phyloP scores from a whole-genome alignment of 345 rosid genomes.

The Punica granatum region DNA sequence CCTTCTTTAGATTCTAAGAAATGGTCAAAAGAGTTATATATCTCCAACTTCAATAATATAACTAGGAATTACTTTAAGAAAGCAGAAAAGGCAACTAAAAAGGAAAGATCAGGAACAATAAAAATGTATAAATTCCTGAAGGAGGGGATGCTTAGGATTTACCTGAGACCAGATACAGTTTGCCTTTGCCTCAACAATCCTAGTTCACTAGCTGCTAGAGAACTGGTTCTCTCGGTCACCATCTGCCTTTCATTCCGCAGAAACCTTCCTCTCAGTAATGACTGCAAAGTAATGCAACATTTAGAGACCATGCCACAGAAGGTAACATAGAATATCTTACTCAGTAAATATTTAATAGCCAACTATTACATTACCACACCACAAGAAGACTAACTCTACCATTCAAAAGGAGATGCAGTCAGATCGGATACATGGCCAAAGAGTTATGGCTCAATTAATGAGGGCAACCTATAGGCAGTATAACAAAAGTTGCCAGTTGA shows the following conservation, averaged over 20 bases:
- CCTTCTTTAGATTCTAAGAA: not conserved
- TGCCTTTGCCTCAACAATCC: constrained; percentile 86
- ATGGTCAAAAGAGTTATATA: not conserved
- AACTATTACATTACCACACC: not conserved
- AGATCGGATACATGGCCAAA: not conserved
- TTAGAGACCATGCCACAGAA: not conserved
- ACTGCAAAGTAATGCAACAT: constrained; percentile 31
- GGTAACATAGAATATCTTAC: not conserved
- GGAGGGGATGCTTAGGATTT: constrained; percentile 1
- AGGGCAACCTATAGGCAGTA: not conserved
- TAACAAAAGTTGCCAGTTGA: not conserved
- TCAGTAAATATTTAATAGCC: not conserved
- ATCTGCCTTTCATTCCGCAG: constrained; percentile 62
- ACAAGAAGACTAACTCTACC: no score
- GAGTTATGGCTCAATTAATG: not conserved
- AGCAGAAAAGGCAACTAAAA: not conserved
- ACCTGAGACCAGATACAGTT: constrained; percentile 93
- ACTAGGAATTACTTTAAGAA: constrained; percentile 1
- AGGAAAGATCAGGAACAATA: not conserved
- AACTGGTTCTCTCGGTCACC: constrained; percentile 45
- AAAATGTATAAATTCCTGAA: not conserved
- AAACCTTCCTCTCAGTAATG: constrained; percentile 88
- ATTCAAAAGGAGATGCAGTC: not conserved
- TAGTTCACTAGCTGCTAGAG: constrained; percentile 73
- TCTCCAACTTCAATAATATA: not conserved